Percentiles rank a stretch among this genome's conserved stretches.
phyloP scores from a whole-genome alignment of 208 protist genomes.

The Acanthamoeba polyphaga region DNA sequence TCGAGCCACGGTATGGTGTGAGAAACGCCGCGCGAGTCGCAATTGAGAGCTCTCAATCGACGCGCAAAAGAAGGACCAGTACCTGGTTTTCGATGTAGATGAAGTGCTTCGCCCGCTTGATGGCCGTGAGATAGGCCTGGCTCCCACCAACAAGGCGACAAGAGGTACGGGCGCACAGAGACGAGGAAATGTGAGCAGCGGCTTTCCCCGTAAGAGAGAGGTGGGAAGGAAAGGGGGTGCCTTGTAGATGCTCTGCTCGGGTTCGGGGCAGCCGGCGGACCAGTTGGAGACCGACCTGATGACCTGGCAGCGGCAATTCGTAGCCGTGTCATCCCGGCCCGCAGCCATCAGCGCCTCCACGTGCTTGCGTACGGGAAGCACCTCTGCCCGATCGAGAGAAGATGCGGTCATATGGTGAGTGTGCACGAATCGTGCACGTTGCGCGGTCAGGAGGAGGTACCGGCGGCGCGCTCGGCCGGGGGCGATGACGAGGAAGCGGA shows the following conservation, averaged over 20 bases:
- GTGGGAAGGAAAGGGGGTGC: background rate
- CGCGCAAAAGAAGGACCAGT: no score
- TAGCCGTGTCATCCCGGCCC: background rate
- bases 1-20: no score
- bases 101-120: conserved; percentile 81
- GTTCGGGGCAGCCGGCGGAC: conserved; percentile 11
- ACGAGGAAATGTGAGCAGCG: no score
- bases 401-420: no score
- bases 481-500: background rate
- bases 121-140: conserved; percentile 77
- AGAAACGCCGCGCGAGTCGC: no score
- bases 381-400: background rate
- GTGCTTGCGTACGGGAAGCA: background rate
- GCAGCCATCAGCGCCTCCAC: background rate
- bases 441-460: no score
- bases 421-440: no score
- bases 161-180: background rate
- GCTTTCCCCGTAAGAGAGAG: background rate
- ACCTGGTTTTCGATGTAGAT: conserved; percentile 84
- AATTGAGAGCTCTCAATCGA: no score
- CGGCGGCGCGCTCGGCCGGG: background rate
- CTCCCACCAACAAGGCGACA: background rate
- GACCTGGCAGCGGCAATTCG: conserved; percentile 21
- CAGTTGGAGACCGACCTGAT: background rate
- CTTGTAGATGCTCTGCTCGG: conserved; percentile 35